phyloP scores from a whole-genome alignment of 495 filamentous ascomycete species.

The Penicillium atrosanguineum region DNA sequence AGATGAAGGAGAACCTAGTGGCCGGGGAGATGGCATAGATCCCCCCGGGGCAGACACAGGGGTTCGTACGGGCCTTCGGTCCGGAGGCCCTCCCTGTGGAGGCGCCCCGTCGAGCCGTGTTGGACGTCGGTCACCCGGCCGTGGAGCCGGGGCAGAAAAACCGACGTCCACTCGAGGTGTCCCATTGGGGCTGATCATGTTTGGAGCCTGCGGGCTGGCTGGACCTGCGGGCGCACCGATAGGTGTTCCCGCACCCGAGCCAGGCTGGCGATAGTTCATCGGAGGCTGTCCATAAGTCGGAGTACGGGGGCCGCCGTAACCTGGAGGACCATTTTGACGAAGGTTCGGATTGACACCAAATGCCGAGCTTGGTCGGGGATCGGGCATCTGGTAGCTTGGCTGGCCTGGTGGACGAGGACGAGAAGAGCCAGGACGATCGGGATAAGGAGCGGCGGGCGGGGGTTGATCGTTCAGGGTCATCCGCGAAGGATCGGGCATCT shows the following conservation, averaged over 20 bases:
- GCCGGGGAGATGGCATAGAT: slow-evolving; percentile 24
- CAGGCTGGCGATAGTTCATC: slow-evolving; percentile 42
- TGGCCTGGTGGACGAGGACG: slow-evolving; percentile 63
- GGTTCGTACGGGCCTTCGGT: slow-evolving; percentile 34
- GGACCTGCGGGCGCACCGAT: slow-evolving; percentile 26
- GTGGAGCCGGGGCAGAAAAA: slow-evolving; percentile 51
- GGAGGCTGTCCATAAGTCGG: slow-evolving; percentile 17
- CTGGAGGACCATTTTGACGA: slow-evolving; percentile 39
- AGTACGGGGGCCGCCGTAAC: slow-evolving; percentile 20
- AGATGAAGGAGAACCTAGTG: slow-evolving; percentile 10
- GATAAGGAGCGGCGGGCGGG: slow-evolving; percentile 38
- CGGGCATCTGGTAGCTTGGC: slow-evolving; percentile 49
- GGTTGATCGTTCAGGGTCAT: slow-evolving; percentile 45
- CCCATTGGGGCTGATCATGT: slow-evolving; percentile 24
- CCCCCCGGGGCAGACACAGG: slow-evolving; percentile 27
- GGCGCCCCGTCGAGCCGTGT: slow-evolving; percentile 29
- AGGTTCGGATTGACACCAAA: slow-evolving; percentile 61
- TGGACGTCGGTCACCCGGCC: slow-evolving; percentile 37
- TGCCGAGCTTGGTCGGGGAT: slow-evolving; percentile 59
- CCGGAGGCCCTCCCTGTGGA: slow-evolving; percentile 14
- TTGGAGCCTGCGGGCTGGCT: slow-evolving; percentile 26
- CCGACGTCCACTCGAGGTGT: slow-evolving; percentile 51
- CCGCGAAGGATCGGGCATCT: slow-evolving; percentile 70
- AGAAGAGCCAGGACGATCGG: slow-evolving; percentile 38
- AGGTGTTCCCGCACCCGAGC: slow-evolving; percentile 34